Evolutionary conservation across 2,329 filamentous ascomycete species (phyloP), one percentile per base, ranked within the genome.

Genomic region (Calonectria hawksworthii): DNA sequence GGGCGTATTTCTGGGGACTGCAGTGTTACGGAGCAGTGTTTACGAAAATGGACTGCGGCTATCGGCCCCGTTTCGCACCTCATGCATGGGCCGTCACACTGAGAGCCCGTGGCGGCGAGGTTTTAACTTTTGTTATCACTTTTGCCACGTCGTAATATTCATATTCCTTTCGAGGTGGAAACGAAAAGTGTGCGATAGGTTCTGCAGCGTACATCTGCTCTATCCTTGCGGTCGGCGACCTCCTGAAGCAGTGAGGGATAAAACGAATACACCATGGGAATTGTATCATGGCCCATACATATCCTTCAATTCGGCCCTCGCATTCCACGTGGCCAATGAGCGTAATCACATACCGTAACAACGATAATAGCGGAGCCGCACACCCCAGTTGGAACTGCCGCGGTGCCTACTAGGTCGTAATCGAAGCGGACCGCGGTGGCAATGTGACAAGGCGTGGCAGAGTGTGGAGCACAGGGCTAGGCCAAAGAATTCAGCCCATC

Each of bases 31-130:
- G n/a, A 21, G 56, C 34, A 61, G 11, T 61, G 2, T 18, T 28
- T 41, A 41, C 34, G 13, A 41, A 61, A 61, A 61, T 41, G 56
- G 56, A 41, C 56, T 4, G 13, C 56, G 56, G 56, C 56, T 61
- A 61, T 61, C 56, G 56, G 56, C 54, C 32, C 21, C 32, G n/a
- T 34, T 61, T 41, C 56, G 10, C 34, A 11, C 56, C 56, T 41
- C 56, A 61, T 61, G 56, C 56, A 41, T 41, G 34, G 56, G n/a
- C 56, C 56, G 34, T 61, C 56, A 41, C 56, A 61, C n/a, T 61
- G 56, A 23, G n/a, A 61, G 34, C 34, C n/a, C 6, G 6, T 41
- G 56, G 34, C 5, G 30, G 52, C 52, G 9, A 26, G 23, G 54
- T 61, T 38, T 61, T 26, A 26, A 38, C n/a, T 61, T 59, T 61